phyloP scores from a whole-genome alignment of 169 alveolate species.

The Eimeria sp. region DNA sequence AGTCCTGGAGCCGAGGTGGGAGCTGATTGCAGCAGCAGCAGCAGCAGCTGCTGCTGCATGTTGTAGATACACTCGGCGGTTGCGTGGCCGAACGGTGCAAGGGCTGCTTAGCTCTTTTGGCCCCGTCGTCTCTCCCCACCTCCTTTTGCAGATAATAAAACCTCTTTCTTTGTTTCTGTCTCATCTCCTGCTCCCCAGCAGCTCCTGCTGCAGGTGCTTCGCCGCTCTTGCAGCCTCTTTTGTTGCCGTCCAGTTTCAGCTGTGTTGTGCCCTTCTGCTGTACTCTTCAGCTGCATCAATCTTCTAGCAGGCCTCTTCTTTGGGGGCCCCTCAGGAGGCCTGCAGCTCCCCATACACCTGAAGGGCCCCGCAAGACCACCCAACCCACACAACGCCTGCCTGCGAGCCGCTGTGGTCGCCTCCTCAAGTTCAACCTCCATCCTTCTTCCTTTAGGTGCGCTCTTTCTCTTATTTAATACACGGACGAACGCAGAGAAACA shows the following conservation, averaged over 20 bases:
- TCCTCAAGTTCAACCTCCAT: not conserved
- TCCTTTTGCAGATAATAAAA: not conserved
- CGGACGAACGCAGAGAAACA: not conserved
- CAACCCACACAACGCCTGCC: not conserved
- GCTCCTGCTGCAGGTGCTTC: not conserved
- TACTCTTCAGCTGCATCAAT: not conserved
- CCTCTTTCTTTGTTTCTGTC: not conserved
- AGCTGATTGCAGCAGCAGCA: not conserved
- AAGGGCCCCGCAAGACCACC: not conserved
- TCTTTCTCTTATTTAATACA: not conserved
- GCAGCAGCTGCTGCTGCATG: slow-evolving; percentile 15
- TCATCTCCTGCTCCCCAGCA: not conserved
- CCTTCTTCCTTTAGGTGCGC: not conserved
- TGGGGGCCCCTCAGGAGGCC: slow-evolving; percentile 22
- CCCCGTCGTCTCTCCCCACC: not conserved
- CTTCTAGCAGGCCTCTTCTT: not conserved
- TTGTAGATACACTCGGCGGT: slow-evolving; percentile 10
- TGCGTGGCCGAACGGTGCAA: not conserved
- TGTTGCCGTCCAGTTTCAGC: not conserved
- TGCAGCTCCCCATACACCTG: not conserved
- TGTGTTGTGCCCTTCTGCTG: not conserved
- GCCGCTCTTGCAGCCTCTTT: not conserved
- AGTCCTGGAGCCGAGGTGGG: not conserved
- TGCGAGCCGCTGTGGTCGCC: not conserved
- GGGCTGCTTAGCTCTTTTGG: not conserved